Conservation (phyloP, 1,284 basidiomycete species). For the Neolentinus lepideus region DNA sequence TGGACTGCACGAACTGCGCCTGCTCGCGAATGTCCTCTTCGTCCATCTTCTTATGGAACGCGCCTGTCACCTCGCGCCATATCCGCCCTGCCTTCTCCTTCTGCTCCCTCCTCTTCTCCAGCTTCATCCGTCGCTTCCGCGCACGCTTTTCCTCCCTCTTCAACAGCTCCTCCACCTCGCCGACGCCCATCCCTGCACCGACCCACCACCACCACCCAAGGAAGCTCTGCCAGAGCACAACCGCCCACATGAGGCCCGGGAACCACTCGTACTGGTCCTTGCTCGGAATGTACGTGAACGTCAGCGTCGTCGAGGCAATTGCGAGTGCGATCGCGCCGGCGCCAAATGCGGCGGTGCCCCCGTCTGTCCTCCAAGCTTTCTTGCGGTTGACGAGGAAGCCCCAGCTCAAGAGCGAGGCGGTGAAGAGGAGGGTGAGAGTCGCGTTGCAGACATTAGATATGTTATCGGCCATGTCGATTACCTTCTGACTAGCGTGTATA, state of each 20-base stretch:
- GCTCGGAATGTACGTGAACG: slow-evolving; percentile 78
- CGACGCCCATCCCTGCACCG: slow-evolving; percentile 74
- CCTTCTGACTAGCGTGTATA: slow-evolving; percentile 40
- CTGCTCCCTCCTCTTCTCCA: slow-evolving; percentile 31
- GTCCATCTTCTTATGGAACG: slow-evolving; percentile 17
- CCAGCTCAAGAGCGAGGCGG: slow-evolving; percentile 87
- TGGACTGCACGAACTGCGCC: neutral
- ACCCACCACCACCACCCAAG: slow-evolving; percentile 98
- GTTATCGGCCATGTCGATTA: slow-evolving; percentile 63
- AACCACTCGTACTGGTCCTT: slow-evolving; percentile 85
- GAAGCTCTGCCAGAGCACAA: slow-evolving; percentile 90
- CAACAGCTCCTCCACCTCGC: slow-evolving; percentile 56
- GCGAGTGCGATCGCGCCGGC: slow-evolving; percentile 75
- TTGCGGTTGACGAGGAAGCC: slow-evolving; percentile 85
- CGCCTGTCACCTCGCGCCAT: slow-evolving; percentile 45
- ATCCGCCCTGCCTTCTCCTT: slow-evolving; percentile 42
- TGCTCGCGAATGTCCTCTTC: neutral
- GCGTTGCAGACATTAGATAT: slow-evolving; percentile 95
- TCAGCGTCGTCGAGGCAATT: slow-evolving; percentile 73
- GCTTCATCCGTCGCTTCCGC: slow-evolving; percentile 32
- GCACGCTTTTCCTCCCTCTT: slow-evolving; percentile 51
- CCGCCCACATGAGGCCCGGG: slow-evolving; percentile 77
- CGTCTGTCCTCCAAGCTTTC: slow-evolving; percentile 92
- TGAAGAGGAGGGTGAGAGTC: slow-evolving; percentile 91
- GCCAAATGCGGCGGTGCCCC: slow-evolving; percentile 94